Conservation (phyloP, 768 basidiomycete species). For the Collybia sordida region DNA sequence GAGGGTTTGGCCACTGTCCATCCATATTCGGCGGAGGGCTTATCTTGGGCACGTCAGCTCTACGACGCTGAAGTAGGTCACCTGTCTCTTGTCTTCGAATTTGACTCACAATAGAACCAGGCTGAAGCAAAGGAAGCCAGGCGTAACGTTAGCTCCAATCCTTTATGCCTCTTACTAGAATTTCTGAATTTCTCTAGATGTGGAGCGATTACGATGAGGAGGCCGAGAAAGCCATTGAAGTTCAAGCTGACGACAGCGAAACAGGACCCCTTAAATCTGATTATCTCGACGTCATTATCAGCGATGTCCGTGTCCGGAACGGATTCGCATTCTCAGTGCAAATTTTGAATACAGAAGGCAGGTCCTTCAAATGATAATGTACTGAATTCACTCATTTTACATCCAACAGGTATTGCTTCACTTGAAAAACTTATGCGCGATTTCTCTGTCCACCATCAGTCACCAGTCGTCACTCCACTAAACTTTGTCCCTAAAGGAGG, state of each 20-base stretch:
- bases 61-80: slow-evolving; percentile 75
- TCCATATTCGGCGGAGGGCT: slow-evolving; percentile 78
- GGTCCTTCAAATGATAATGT: slow-evolving; percentile 9
- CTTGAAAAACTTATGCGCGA: slow-evolving; percentile 94
- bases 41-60: slow-evolving; percentile 79
- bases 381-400: neutral
- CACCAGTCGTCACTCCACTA: slow-evolving; percentile 54
- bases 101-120: slow-evolving; percentile 17
- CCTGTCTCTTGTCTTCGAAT: slow-evolving; percentile 2
- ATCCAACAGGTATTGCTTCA: slow-evolving; percentile 73
- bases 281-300: slow-evolving; percentile 91
- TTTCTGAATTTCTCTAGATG: slow-evolving; percentile 47
- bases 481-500: slow-evolving; percentile 80
- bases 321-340: slow-evolving; percentile 92
- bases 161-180: neutral
- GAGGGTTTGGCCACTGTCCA: slow-evolving; percentile 92
- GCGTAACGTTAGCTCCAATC: slow-evolving; percentile 62
- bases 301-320: slow-evolving; percentile 73
- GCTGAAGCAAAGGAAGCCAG: slow-evolving; percentile 79
- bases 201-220: slow-evolving; percentile 86
- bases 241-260: slow-evolving; percentile 41
- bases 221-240: slow-evolving; percentile 56
- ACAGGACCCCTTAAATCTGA: slow-evolving; percentile 69
- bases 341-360: slow-evolving; percentile 88
- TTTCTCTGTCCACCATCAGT: slow-evolving; percentile 84